Evolutionary conservation across 108 stramenopile species (phyloP).

Genomic region (Pinguiococcus pyrenoidosus): DNA sequence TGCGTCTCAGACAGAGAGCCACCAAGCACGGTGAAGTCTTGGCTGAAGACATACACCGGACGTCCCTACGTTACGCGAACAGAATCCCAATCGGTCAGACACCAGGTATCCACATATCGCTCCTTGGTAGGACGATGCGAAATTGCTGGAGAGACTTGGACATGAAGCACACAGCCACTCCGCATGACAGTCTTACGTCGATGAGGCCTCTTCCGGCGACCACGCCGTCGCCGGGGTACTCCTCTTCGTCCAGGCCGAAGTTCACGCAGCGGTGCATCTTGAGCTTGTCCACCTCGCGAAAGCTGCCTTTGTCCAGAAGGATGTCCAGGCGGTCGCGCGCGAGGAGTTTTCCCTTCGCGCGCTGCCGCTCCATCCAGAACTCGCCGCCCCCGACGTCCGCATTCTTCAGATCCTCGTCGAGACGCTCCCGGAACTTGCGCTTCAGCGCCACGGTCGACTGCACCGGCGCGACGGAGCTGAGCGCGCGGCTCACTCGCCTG

Average conservation of each 20-base stretch:
- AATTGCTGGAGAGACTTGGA: too few relatives aligned
- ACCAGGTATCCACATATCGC: too few relatives aligned
- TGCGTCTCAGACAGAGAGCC: conserved; percentile 86
- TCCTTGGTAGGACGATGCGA: too few relatives aligned
- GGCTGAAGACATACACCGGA: conserved; percentile 71
- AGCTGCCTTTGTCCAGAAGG: conserved; percentile 73
- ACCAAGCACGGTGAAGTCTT: conserved; percentile 98
- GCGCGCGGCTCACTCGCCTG: not conserved
- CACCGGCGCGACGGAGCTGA: not conserved
- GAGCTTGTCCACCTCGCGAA: conserved; percentile 81
- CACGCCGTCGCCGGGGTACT: conserved; percentile 90
- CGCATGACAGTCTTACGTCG: too few relatives aligned
- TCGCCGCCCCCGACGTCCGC: conserved; percentile 75
- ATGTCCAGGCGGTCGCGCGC: conserved; percentile 84
- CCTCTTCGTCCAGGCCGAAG: conserved; percentile 77
- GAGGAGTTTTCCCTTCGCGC: conserved; percentile 84
- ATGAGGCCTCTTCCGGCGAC: conserved; percentile 52
- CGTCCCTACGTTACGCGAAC: conserved; percentile 44
- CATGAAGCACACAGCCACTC: too few relatives aligned
- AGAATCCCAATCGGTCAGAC: not conserved
- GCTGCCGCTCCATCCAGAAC: conserved; percentile 63
- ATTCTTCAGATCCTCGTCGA: conserved; percentile 39
- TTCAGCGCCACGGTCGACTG: conserved; percentile 34
- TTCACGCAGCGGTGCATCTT: conserved; percentile 92
- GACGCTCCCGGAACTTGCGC: conserved; percentile 52